Evolutionary conservation across 1,284 basidiomycete species (phyloP), one percentile per base, ranked within the genome.

Genomic region (Trametes hirsuta): DNA sequence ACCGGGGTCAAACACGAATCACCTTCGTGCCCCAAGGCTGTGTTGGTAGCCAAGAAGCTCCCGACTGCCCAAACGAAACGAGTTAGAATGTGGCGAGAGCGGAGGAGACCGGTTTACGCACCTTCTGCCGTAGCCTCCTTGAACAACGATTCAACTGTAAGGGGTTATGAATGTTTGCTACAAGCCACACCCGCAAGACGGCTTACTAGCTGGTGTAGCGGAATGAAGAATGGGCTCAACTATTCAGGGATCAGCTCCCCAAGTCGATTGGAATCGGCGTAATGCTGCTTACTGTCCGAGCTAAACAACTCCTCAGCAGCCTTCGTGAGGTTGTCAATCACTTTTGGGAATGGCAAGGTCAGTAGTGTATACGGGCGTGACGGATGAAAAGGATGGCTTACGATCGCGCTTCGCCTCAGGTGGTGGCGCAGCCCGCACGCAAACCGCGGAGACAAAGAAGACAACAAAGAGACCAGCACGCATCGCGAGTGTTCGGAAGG

Each of bases 401-500:
- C 58, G 24, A 24, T 61, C 60, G 2, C 60, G 55, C 24, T 61
- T 48, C 22, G 46, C 22, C 37, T 54, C 60, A 42, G 54, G 51
- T 15, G 55, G 48, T 30, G 60, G 60, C 47, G 50, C 51, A 25
- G 60, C 60, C 54, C 46, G 55, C 4, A 53, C 55, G 41, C 49
- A 53, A 11, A 49, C 10, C 14, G 52, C 51, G 15, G 52, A 58
- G 52, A 57, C 18, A 47, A 61, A 51, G 3, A 58, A 44, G 30
- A 47, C 22, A 12, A 44, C 47, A 18, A 57, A 25, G 41, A 61
- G 15, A 6, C 60, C 60, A 42, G 52, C 51, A 47, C 60, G 60
- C 60, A 61, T 61, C 30, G 41, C 51, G 58, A 50, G n/a, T 18
- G 3, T 39, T 9, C 10, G 8, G 18, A 24, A 24, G 39, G 21